A percentile compares a stretch with the other conserved stretches of the same genome.
Evolutionary conservation across 23 red algal species (phyloP).

Genomic region (Chondrus crispus): DNA sequence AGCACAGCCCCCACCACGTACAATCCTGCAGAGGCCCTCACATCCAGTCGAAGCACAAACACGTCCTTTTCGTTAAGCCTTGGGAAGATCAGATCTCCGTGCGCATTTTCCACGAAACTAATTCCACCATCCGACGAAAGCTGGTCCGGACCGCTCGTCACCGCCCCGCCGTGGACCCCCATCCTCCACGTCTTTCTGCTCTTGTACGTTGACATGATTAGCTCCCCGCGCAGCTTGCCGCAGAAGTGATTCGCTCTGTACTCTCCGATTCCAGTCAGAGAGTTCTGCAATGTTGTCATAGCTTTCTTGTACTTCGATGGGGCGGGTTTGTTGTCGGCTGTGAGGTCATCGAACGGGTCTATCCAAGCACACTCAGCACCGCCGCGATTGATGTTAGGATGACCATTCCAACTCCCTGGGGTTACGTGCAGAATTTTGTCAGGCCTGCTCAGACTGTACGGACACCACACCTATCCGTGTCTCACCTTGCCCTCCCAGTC

Average conservation of each 20-base stretch:
- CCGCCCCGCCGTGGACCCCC: conserved; percentile 25
- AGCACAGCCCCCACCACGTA: conserved; percentile 5
- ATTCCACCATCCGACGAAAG: not conserved
- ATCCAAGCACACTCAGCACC: conserved; percentile 17
- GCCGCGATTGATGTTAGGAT: conserved; percentile 28
- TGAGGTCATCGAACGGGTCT: conserved; percentile 26
- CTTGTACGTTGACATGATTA: conserved; percentile 33
- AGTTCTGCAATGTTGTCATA: conserved; percentile 22
- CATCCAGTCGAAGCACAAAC: conserved; percentile 3
- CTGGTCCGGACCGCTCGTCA: conserved; percentile 14
- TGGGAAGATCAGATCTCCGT: conserved; percentile 43
- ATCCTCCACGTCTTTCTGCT: not conserved
- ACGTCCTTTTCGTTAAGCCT: conserved; percentile 8
- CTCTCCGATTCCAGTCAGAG: conserved; percentile 48
- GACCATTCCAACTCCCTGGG: conserved; percentile 30
- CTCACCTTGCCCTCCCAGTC: conserved; percentile 1
- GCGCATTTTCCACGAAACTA: conserved; percentile 15
- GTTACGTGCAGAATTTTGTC: conserved; percentile 32
- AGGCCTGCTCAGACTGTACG: not conserved
- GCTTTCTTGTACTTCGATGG: conserved; percentile 13
- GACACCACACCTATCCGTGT: not conserved
- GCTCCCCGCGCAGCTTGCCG: not conserved
- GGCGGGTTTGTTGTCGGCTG: not conserved
- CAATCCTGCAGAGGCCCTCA: not conserved
- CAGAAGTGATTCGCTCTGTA: conserved; percentile 25